Conservation (phyloP, 2,329 filamentous ascomycete genomes). For the Nigrospora oryzae region DNA sequence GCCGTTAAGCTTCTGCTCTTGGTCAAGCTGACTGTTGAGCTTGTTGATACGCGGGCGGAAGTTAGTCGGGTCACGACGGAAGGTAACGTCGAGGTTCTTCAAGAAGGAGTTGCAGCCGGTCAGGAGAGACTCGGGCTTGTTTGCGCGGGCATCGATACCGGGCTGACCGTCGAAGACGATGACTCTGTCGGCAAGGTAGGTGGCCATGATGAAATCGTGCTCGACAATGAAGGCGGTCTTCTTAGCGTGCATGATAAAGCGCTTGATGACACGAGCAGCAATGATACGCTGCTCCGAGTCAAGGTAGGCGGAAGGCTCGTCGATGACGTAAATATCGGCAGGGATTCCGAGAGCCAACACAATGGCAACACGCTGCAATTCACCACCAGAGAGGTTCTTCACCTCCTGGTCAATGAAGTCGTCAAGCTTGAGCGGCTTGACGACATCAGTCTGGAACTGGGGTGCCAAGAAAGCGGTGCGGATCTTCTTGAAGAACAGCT, state of each 20-base stretch:
- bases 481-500: slow-evolving; percentile 99
- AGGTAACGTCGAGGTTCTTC: slow-evolving; percentile 94
- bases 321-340: slow-evolving; percentile 96
- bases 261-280: slow-evolving; percentile 94
- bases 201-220: slow-evolving; percentile 75
- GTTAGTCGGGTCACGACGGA: slow-evolving; percentile 94
- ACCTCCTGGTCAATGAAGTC: slow-evolving; percentile 99
- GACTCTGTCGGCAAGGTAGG: slow-evolving; percentile 72
- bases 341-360: slow-evolving; percentile 92
- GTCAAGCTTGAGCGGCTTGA: slow-evolving; percentile 97
- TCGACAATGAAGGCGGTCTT: slow-evolving; percentile 96
- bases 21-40: slow-evolving; percentile 86
- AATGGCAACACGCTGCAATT: slow-evolving; percentile 98
- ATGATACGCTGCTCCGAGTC: slow-evolving; percentile 99
- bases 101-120: slow-evolving; percentile 96
- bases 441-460: slow-evolving; percentile 98
- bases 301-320: slow-evolving; percentile 94
- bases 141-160: slow-evolving; percentile 79
- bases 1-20: slow-evolving; percentile 88
- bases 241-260: slow-evolving; percentile 99
- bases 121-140: slow-evolving; percentile 82
- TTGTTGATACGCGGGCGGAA: slow-evolving; percentile 99
- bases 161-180: slow-evolving; percentile 97
- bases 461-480: slow-evolving; percentile 93
- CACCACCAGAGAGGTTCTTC: slow-evolving; percentile 97